These are phyloP conservation scores for Thuja plicata DNA, from an alignment of 83 land plant species.

Conservation along the genomic window DNA sequence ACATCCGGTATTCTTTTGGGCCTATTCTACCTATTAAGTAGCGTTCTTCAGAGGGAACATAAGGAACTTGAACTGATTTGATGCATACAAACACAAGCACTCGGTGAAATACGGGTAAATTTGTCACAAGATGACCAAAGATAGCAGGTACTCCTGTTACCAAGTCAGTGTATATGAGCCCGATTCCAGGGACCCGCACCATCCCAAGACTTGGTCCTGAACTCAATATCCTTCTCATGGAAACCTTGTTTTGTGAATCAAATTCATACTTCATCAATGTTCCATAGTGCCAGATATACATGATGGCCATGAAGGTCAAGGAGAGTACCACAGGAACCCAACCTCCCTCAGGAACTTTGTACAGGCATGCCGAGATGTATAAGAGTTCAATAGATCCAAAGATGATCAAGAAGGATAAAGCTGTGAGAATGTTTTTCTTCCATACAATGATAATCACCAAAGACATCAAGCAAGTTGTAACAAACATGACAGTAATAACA, in stretches of 20 bases:
- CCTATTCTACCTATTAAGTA: slow-evolving; percentile 53
- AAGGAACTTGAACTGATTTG: slow-evolving; percentile 50
- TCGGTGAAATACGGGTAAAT: slow-evolving; percentile 62
- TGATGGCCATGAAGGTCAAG: slow-evolving; percentile 25
- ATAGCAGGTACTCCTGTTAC: slow-evolving; percentile 52
- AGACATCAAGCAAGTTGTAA: slow-evolving; percentile 61
- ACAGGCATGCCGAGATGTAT: slow-evolving; percentile 44
- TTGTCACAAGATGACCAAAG: slow-evolving; percentile 65
- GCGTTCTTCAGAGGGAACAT: slow-evolving; percentile 35
- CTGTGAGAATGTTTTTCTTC: slow-evolving; percentile 29
- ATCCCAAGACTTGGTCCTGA: slow-evolving; percentile 52
- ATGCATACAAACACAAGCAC: slow-evolving; percentile 50
- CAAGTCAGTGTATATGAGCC: slow-evolving; percentile 50
- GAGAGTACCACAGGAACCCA: slow-evolving; percentile 60
- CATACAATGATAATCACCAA: slow-evolving; percentile 51
- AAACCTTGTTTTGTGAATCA: slow-evolving; percentile 55
- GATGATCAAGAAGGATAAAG: slow-evolving; percentile 24
- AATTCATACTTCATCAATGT: slow-evolving; percentile 46
- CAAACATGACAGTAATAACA: slow-evolving; percentile 57
- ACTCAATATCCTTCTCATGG: slow-evolving; percentile 35
- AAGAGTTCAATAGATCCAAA: slow-evolving; percentile 62
- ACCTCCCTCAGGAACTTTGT: slow-evolving; percentile 51
- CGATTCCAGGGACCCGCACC: slow-evolving; percentile 57
- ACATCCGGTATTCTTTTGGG: slow-evolving; percentile 42
- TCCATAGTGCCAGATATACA: slow-evolving; percentile 67